Evolutionary conservation across 768 basidiomycete species (phyloP), one percentile per base, ranked within the genome.

Genomic region (Amyloporia xantha): DNA sequence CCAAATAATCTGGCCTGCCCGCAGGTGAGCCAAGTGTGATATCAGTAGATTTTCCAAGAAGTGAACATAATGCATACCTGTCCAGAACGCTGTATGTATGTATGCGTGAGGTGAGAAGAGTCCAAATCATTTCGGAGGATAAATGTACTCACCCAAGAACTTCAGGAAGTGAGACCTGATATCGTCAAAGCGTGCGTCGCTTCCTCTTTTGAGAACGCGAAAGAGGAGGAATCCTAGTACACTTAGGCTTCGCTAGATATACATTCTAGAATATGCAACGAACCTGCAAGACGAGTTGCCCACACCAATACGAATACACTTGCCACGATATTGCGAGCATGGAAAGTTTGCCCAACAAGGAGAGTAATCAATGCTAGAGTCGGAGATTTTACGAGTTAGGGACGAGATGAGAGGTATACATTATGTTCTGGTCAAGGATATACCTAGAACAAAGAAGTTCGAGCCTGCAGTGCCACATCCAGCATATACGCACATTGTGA

Each of bases 181-280:
- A 15, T 79, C 74, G 54, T 87, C 82, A 58, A 86, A 86, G 1
- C 84, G 74, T 3, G 68, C 71, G 55, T 87, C 84, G 54, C 74
- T 78, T 1, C 83, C 83, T 6, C 71, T 79, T 58, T 81, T 83
- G 38, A 87, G 58, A 4, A 87, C 82, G n/a, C 84, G 76, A 64
- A 77, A 81, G 23, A 85, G 71, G 4, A 85, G 68, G 63, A 85
- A 87, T 0, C 78, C 82, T 72, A 41, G 5, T 15, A n/a, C n/a
- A n/a, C n/a, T 33, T 33, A 7, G 15, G 13, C 3, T 11, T 0
- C 12, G 15, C 21, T 5, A 21, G 23, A 6, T 17, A 7, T 20
- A 30, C 15, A 20, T 10, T 36, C 13, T 21, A 19, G 21, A 15
- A 33, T 7, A 33, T 33, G 30, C 30, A 15, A 33, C 30, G 30